Percentiles rank a stretch among this genome's conserved stretches.
These are phyloP conservation scores for Neurospora sp. DNA, from an alignment of 495 filamentous ascomycete species.

Conservation along the genomic window DNA sequence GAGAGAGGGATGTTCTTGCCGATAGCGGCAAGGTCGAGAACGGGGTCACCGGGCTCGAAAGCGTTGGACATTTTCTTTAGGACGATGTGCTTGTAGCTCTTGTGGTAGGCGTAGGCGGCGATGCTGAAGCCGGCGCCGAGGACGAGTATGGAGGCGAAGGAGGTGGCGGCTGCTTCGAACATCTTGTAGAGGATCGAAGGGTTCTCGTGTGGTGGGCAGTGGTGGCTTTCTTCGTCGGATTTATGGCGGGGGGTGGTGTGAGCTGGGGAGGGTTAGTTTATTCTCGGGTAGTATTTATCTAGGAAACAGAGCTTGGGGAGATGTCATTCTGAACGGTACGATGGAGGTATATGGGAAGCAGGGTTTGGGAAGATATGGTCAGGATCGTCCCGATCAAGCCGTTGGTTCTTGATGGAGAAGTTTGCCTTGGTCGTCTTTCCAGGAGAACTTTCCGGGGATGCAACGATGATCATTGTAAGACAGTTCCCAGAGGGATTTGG, in stretches of 20 bases:
- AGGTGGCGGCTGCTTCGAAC: slow-evolving; percentile 77
- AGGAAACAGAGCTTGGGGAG: neutral
- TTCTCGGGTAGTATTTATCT: neutral
- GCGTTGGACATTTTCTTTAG: slow-evolving; percentile 85
- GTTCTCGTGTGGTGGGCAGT: slow-evolving; percentile 16
- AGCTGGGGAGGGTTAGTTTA: neutral
- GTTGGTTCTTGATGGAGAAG: too few species aligned
- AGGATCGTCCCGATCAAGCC: too few species aligned
- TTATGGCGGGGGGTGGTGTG: neutral
- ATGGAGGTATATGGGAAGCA: too few species aligned
- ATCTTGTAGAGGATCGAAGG: slow-evolving; percentile 53
- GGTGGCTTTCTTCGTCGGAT: neutral
- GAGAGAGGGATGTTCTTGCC: slow-evolving; percentile 42
- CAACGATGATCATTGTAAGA: neutral
- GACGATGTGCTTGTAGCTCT: slow-evolving; percentile 82
- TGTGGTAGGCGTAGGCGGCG: slow-evolving; percentile 78
- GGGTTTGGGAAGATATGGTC: neutral
- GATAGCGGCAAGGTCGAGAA: slow-evolving; percentile 76
- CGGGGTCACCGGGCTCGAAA: slow-evolving; percentile 88
- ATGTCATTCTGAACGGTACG: neutral
- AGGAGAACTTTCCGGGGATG: neutral
- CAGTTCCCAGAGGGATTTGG: neutral
- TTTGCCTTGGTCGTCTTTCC: neutral
- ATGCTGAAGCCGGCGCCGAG: slow-evolving; percentile 59
- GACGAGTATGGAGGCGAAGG: slow-evolving; percentile 73